Evolutionary conservation across 2,329 filamentous ascomycete species (phyloP).

Genomic region (Claviceps sp.): DNA sequence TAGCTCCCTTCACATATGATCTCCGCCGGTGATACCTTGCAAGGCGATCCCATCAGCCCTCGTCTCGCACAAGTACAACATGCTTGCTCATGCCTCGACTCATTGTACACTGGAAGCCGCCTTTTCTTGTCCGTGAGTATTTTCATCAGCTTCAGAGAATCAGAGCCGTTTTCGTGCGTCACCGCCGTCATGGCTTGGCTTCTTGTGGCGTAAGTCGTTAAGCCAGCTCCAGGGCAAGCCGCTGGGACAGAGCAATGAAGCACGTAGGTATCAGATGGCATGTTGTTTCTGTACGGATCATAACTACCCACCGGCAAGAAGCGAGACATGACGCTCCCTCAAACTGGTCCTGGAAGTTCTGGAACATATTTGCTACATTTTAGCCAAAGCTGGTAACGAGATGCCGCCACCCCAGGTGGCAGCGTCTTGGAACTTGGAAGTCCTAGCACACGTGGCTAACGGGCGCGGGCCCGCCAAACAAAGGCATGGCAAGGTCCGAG

Average conservation of each 20-base stretch:
- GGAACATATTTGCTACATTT: not conserved
- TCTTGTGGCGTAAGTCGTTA: no score
- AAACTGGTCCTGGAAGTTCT: not conserved
- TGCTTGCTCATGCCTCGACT: not conserved
- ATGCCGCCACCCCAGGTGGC: not conserved
- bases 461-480: not conserved
- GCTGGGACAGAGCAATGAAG: not conserved
- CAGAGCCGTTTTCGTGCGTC: not conserved
- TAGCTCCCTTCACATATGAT: not conserved
- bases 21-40: not conserved
- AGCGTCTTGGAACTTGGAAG: not conserved
- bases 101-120: not conserved
- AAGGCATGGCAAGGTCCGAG: not conserved
- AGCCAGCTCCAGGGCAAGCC: not conserved
- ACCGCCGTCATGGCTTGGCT: not conserved
- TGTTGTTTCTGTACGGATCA: not conserved
- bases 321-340: slow-evolving; percentile 11
- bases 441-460: not conserved
- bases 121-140: not conserved
- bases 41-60: not conserved
- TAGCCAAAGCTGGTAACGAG: not conserved
- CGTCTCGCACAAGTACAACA: not conserved
- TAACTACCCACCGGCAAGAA: slow-evolving; percentile 7
- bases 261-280: not conserved
- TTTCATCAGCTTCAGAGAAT: not conserved